Evolutionary conservation across 345 rosid species (phyloP).

Genomic region (Bruguiera gymnorhiza): DNA sequence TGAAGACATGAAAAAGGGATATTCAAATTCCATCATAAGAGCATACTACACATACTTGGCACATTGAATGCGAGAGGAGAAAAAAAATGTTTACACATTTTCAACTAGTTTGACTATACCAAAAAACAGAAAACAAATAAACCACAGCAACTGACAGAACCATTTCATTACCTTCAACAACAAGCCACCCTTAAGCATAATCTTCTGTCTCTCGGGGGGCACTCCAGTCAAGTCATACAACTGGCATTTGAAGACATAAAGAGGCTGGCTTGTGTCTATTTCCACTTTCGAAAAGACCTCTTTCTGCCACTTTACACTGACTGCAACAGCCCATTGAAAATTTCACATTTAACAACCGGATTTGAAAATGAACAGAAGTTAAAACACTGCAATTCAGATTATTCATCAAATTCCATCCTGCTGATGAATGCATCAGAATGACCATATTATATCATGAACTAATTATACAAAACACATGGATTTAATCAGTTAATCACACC

Average conservation of each 20-base stretch:
- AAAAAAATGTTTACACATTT: not conserved
- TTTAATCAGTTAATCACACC: no score
- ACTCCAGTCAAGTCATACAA: constrained; percentile 92
- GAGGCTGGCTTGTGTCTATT: constrained; percentile 71
- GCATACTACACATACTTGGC: not conserved
- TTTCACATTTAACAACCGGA: not conserved
- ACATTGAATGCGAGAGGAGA: not conserved
- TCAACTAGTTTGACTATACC: no score
- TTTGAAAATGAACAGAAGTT: not conserved
- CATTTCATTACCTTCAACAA: constrained; percentile 61
- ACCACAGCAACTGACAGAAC: not conserved
- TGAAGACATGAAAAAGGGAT: not conserved
- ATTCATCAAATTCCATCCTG: not conserved
- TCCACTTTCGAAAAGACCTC: constrained; percentile 75
- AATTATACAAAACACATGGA: no score
- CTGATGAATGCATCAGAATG: no score
- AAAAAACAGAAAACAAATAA: no score
- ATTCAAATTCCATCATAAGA: constrained; percentile 12
- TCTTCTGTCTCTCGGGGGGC: constrained; percentile 94
- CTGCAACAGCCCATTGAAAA: constrained; percentile 35
- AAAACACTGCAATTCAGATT: not conserved
- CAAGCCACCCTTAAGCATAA: constrained; percentile 95
- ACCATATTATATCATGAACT: no score
- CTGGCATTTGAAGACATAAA: constrained; percentile 85
- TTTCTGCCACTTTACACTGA: constrained; percentile 96